phyloP scores from a whole-genome alignment of 192 early-diverging fungal genomes.

The Obelidium mucronatum region DNA sequence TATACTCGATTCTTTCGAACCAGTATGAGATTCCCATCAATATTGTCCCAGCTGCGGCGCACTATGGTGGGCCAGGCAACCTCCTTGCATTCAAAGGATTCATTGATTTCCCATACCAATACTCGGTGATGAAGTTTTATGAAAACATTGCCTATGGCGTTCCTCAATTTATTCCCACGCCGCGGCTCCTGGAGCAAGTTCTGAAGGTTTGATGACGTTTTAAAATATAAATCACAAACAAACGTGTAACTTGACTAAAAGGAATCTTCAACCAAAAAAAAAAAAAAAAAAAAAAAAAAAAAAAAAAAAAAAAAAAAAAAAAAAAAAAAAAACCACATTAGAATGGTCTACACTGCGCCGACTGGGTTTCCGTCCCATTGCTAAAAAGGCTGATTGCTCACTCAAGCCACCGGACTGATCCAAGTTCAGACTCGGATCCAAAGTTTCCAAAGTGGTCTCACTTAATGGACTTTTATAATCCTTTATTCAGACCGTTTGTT shows the following conservation, averaged over 20 bases:
- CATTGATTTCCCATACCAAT: conserved; percentile 34
- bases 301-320: too few relatives aligned
- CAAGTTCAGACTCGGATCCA: too few relatives aligned
- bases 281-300: too few relatives aligned
- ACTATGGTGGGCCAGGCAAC: conserved; percentile 20
- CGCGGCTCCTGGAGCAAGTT: conserved; percentile 20
- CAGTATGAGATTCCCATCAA: background rate
- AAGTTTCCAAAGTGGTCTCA: background rate
- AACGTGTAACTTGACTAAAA: too few relatives aligned
- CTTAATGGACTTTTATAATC: conserved; percentile 7
- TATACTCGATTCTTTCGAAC: background rate
- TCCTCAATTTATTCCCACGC: conserved; percentile 17
- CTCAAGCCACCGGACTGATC: background rate
- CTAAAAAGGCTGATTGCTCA: background rate
- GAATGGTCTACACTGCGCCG: background rate
- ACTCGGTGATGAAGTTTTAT: too few relatives aligned
- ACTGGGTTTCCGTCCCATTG: conserved; percentile 8
- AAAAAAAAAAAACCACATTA: too few relatives aligned
- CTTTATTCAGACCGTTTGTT: conserved; percentile 2
- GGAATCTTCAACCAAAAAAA: background rate
- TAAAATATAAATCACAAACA: too few relatives aligned
- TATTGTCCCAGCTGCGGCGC: background rate
- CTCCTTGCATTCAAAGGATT: conserved; percentile 17
- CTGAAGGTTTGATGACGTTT: conserved; percentile 4
- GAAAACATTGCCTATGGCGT: conserved; percentile 24